Base-by-base conservation (phyloP, 139 green algal genomes). In the Yamagishiella unicocca region DNA sequence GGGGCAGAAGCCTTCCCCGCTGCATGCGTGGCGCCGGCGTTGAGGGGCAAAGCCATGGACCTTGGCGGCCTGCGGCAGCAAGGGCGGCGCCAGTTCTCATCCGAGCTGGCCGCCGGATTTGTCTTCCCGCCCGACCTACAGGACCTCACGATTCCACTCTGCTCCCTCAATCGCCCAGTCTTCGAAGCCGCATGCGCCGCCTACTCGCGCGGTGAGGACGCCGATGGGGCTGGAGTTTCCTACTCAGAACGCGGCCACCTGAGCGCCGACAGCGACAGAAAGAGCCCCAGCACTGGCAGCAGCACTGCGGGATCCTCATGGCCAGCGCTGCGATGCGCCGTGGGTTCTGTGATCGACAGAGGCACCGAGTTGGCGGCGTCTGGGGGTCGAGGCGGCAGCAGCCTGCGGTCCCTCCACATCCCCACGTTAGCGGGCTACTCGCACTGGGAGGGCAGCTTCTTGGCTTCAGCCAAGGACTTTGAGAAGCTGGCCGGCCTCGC, bases 381-480 rank as follows among this genome's bases (percentile, higher is more conserved):
- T 9, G 58, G 6, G 6, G 22, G 19, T 67, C 58, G 19, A 6
- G 58, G 17, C 58, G 58, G 17, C 58, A n/a, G 19, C 37, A 10
- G 17, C 7, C 70, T 78, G 70, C 46, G 67, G 0, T 9, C 67
- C 0, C 82, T 87, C 24, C 82, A 87, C 82, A 72, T 87, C 9
- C 46, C 82, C 38, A n/a, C 46, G 8, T 46, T 87, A 2, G 82
- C 35, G 3, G 82, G 82, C 82, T 87, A 87, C 66, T 67, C 46
- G 3, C 82, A 80, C 67, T 87, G 82, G 82, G 82, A 87, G 21
- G 82, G 82, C 82, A 68, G 43, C 66, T 86, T 86, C 80, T 64
- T 86, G 19, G 14, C 7, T 5, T 19, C 17, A 1, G 10, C 19
- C 0, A 43, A 45, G 10, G 80, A 86, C 61, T 86, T 86, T 21